A percentile compares a stretch with the other conserved stretches of the same genome.
Conservation (phyloP, 2,329 filamentous ascomycete genomes). For the Cytospora piceicola region DNA sequence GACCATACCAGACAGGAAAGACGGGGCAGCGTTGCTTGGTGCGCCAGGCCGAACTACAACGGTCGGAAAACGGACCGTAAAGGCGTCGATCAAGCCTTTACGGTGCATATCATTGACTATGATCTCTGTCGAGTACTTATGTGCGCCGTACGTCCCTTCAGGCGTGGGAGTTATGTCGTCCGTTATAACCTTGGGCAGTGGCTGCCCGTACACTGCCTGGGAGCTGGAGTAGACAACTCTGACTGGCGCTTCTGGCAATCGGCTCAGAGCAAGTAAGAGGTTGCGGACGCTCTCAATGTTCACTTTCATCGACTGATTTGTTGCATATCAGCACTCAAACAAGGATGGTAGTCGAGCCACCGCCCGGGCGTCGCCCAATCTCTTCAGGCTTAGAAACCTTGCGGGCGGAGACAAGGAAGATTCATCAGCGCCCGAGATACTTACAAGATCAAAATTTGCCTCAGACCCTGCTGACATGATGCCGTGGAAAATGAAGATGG, state of each 20-base stretch:
- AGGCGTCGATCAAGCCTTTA: conserved; percentile 60
- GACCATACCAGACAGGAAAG: conserved; percentile 53
- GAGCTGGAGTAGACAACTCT: conserved; percentile 65
- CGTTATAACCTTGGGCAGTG: conserved; percentile 56
- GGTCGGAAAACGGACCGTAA: conserved; percentile 63
- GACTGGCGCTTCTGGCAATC: conserved; percentile 51
- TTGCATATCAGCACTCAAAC: background rate
- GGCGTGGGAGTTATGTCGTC: conserved; percentile 60
- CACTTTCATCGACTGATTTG: conserved; percentile 52
- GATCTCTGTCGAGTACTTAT: conserved; percentile 66
- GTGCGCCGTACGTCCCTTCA: conserved; percentile 64
- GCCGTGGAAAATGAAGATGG: conserved; percentile 66
- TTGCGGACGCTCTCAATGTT: conserved; percentile 64
- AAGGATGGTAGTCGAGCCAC: background rate
- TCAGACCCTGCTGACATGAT: conserved; percentile 70
- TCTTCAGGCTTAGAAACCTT: no score
- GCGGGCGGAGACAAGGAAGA: no score
- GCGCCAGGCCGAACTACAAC: conserved; percentile 64
- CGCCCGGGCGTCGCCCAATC: background rate
- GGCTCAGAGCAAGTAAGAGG: conserved; percentile 53
- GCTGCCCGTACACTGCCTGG: conserved; percentile 65
- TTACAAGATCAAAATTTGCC: conserved; percentile 57
- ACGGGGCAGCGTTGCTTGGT: conserved; percentile 64
- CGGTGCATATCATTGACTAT: conserved; percentile 67
- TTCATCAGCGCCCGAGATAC: background rate